Evolutionary conservation across 2,329 filamentous ascomycete genomes (phyloP), one percentile per base, ranked within the genome.

Genomic region (Microdochium paspali): DNA sequence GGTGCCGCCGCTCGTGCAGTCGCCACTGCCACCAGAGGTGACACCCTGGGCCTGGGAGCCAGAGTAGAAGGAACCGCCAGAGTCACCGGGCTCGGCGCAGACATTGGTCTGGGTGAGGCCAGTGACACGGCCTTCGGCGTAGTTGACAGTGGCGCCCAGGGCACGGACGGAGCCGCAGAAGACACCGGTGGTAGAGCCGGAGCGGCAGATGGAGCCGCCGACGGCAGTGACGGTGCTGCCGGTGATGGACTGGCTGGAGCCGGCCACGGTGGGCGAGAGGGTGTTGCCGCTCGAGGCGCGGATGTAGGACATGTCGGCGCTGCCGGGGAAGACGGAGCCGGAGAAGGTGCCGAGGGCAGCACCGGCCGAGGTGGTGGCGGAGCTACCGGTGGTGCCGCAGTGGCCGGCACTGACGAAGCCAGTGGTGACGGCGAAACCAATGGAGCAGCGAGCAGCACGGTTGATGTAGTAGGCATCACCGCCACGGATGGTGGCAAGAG

Each of bases 11-110:
- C 30, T 39, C n/a, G 31, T 44, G 61, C 66, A 68, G 63, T 67
- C 49, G 43, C 66, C 66, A 45, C 58, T 64, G 53, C 66, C 66
- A 56, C 66, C 66, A 1, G 66, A 68, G 53, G 64, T 67, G 52
- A 68, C 65, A 57, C 66, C 66, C 60, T 68, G 66, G 49, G 66
- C 66, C 60, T 68, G 65, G 47, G 63, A 44, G 45, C 66, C 66
- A 49, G 64, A 56, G 63, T 66, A 68, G 49, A 57, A 67, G 28
- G 66, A 63, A 49, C 66, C 66, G 47, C 66, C 66, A 45, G 66
- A 68, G 61, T 68, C 66, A 50, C 66, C 66, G 51, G 63, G 63
- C 64, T 68, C 65, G 46, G 65, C 65, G 57, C 66, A 68, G 44
- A 66, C 65, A 45, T 50, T 66, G 49, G 66, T 68, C 46, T 63